Conservation (phyloP, 768 basidiomycete genomes). For the Trametes gibbosa region DNA sequence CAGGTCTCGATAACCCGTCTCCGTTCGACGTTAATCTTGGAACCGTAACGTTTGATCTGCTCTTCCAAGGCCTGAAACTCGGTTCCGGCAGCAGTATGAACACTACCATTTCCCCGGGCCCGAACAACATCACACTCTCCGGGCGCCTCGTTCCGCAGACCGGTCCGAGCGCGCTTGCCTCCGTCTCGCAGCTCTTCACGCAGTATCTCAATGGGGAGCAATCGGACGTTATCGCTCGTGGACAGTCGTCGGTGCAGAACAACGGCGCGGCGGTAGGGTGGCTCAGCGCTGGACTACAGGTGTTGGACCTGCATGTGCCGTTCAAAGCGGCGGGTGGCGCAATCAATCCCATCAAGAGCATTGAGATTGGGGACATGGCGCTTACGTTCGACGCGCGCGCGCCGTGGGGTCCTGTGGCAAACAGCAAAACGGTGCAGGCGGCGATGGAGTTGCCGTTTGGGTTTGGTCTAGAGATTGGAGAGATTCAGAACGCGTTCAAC, state of each 20-base stretch:
- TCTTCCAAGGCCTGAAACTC: constrained; percentile 54
- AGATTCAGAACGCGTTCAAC: constrained; percentile 66
- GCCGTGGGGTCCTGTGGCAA: constrained; percentile 57
- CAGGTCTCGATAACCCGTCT: constrained; percentile 55
- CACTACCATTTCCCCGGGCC: constrained; percentile 48
- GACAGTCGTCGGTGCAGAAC: constrained; percentile 53
- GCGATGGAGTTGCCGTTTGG: constrained; percentile 69
- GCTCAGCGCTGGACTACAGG: constrained; percentile 60
- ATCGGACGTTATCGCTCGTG: constrained; percentile 58
- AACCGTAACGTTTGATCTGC: constrained; percentile 59
- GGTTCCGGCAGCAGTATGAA: constrained; percentile 54
- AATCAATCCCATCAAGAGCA: constrained; percentile 64
- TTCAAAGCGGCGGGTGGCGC: constrained; percentile 45
- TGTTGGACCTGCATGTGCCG: constrained; percentile 59
- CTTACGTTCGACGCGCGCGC: constrained; percentile 51
- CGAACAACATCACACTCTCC: constrained; percentile 55
- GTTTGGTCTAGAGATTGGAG: constrained; percentile 52
- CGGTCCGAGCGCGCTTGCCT: constrained; percentile 40
- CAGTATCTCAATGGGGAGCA: constrained; percentile 64
- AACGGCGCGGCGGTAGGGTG: constrained; percentile 61
- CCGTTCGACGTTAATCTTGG: constrained; percentile 71
- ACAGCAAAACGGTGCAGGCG: constrained; percentile 60
- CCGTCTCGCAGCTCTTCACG: constrained; percentile 64
- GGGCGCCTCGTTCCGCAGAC: constrained; percentile 58
- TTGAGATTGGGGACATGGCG: constrained; percentile 57